These are phyloP conservation scores for Carex arenaria DNA, from an alignment of 202 grass and related monocot genomes.

Conservation along the genomic window DNA sequence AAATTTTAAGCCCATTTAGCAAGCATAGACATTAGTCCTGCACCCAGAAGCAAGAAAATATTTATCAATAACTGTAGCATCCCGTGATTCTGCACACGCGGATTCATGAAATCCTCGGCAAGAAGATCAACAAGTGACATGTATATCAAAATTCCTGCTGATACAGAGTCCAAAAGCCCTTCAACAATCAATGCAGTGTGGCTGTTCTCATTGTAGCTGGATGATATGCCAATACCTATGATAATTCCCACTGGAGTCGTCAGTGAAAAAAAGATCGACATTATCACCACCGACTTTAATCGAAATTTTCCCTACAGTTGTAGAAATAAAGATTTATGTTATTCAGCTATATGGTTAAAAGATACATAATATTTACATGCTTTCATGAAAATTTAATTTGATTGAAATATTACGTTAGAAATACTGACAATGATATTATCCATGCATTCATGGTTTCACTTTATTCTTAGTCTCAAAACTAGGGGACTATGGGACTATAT, in stretches of 20 bases:
- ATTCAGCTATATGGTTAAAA: neutral
- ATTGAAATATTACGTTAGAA: neutral
- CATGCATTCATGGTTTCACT: too few relatives aligned
- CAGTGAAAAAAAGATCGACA: slow-evolving; percentile 65
- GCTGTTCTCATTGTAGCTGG: slow-evolving; percentile 48
- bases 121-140: slow-evolving; percentile 74
- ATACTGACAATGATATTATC: neutral
- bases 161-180: slow-evolving; percentile 25
- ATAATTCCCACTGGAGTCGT: slow-evolving; percentile 60
- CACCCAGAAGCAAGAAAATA: slow-evolving; percentile 40
- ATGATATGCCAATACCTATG: slow-evolving; percentile 39
- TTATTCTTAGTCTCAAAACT: neutral
- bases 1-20: slow-evolving; percentile 36
- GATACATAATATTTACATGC: too few relatives aligned
- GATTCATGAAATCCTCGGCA: slow-evolving; percentile 65
- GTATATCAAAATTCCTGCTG: slow-evolving; percentile 57
- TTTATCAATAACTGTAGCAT: slow-evolving; percentile 39
- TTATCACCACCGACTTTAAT: slow-evolving; percentile 28
- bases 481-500: neutral
- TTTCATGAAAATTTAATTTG: neutral
- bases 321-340: neutral
- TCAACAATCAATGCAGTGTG: slow-evolving; percentile 49
- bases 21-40: slow-evolving; percentile 67
- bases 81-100: slow-evolving; percentile 43
- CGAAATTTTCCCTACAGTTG: slow-evolving; percentile 52